Evolutionary conservation across 345 rosid species (phyloP), one percentile per base, ranked within the genome.

Genomic region (Eucalyptus urophylla): DNA sequence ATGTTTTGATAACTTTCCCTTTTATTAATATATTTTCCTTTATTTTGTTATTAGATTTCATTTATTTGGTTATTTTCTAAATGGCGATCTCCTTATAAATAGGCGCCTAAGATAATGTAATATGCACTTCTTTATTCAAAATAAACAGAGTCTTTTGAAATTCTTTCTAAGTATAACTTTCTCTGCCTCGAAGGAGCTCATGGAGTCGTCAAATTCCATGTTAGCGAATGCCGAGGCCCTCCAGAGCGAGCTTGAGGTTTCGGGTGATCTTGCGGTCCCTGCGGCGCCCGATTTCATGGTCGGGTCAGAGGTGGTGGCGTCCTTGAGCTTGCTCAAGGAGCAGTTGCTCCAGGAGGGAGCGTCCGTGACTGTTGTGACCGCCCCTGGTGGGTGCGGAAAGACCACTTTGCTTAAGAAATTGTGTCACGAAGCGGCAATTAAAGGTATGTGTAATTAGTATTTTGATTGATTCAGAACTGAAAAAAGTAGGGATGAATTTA

Each of bases 101-200:
- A 49, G 0, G 17, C 51, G 0, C 17, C 16, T 49, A 49, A 0
- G 0, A 49, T 49, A 49, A 0, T 49, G 51, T 49, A 49, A 49
- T 49, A 0, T 49, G 1, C 17, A 49, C 51, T 49, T 49, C 17
- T 49, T 49, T 49, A 49, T 8, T 60, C 17, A 49, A 49, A 49
- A 49, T 49, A 14, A 49, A 33, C 37, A 49, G 0, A 49, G 14
- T 49, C 3, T 49, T 49, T 49, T 49, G 3, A 0, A 14, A 49
- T 49, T 49, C 51, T 49, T 49, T 49, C 16, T 1, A 49, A 49
- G 6, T 1, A 49, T 49, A 49, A 49, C 1, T 49, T 49, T 49
- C 51, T 49, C 15, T 49, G 0, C 0, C 2, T 49, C 13, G 12
- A 43, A 33, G 25, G 21, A 31, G 88, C 11, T 60, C 25, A 27